Evolutionary conservation across 768 basidiomycete genomes (phyloP), one percentile per base, ranked within the genome.

Genomic region (Hygrophoropsis aurantiaca): DNA sequence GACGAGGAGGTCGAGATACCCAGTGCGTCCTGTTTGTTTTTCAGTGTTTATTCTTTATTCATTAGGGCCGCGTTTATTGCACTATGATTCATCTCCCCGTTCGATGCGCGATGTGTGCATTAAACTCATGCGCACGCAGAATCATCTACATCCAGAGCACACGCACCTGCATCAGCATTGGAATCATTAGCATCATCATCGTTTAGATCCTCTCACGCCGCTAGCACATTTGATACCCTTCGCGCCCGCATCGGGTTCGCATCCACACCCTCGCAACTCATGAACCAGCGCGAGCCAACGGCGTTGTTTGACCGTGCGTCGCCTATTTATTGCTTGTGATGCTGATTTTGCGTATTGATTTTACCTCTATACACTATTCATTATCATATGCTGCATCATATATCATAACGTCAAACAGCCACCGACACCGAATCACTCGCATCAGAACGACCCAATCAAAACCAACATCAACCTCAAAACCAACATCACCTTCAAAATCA

Each of bases 1-100:
- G 86, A 87, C 53, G 85, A 87, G 57, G 86, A 87, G 57, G 61
- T 68, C 3, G 84, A 84, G 27, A 74, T 73, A 51, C 57, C 73
- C 45, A 72, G 85, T 87, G 63, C 58, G 82, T 55, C 16, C 32
- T 26, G 16, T 40, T 45, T 47, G 27, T 41, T 26, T 58, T 37
- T 49, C 44, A 44, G 44, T 23, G 35, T 46, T 32, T 35, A n/a
- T n/a, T n/a, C n/a, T n/a, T n/a, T n/a, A n/a, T n/a, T n/a, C n/a
- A n/a, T n/a, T n/a, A n/a, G n/a, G n/a, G n/a, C n/a, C n/a, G n/a
- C n/a, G n/a, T n/a, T n/a, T n/a, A n/a, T n/a, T n/a, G n/a, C n/a
- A n/a, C n/a, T n/a, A n/a, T n/a, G n/a, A n/a, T n/a, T n/a, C n/a
- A n/a, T n/a, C n/a, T n/a, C n/a, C n/a, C n/a, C n/a, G n/a, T n/a